Evolutionary conservation across 768 basidiomycete species (phyloP).

Genomic region (Chiua virens): DNA sequence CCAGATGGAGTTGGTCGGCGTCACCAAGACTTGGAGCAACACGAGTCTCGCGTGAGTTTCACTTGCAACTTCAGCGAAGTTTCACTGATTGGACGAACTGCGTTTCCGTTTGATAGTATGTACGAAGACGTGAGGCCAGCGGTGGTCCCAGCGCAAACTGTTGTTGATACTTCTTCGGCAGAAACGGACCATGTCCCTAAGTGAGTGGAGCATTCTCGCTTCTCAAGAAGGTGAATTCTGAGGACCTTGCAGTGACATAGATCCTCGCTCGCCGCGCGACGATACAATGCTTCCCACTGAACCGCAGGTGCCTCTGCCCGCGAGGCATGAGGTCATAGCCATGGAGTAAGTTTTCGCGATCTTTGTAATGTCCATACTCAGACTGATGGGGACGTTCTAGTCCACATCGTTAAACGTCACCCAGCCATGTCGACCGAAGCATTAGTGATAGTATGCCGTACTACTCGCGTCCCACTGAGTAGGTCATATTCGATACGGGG

Average conservation of each 20-base stretch:
- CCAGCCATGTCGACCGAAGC: slow-evolving; percentile 18
- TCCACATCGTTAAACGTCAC: slow-evolving; percentile 11
- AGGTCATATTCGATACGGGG: slow-evolving; percentile 6
- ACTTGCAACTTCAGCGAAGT: neutral
- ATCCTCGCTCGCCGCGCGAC: slow-evolving; percentile 35
- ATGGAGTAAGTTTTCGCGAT: slow-evolving; percentile 12
- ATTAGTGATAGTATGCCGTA: slow-evolving; percentile 12
- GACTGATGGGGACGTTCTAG: slow-evolving; percentile 11
- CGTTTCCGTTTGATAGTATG: slow-evolving; percentile 7
- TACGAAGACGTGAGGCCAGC: slow-evolving; percentile 26
- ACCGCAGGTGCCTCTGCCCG: slow-evolving; percentile 32
- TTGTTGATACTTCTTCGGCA: slow-evolving; percentile 20
- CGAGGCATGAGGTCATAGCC: slow-evolving; percentile 36
- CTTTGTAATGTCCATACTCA: too few relatives aligned
- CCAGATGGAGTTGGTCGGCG: slow-evolving; percentile 29
- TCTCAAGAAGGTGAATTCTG: neutral
- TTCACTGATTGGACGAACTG: neutral
- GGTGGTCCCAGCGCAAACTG: slow-evolving; percentile 7
- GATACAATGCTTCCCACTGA: slow-evolving; percentile 25
- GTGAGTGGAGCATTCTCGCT: slow-evolving; percentile 12
- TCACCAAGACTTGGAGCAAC: slow-evolving; percentile 33
- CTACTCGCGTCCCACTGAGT: slow-evolving; percentile 24
- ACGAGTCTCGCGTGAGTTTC: slow-evolving; percentile 19
- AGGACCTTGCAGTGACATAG: slow-evolving; percentile 13
- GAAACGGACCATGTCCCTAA: slow-evolving; percentile 32